Evolutionary conservation across 345 rosid genomes (phyloP).

Genomic region (Corchorus olitorius): DNA sequence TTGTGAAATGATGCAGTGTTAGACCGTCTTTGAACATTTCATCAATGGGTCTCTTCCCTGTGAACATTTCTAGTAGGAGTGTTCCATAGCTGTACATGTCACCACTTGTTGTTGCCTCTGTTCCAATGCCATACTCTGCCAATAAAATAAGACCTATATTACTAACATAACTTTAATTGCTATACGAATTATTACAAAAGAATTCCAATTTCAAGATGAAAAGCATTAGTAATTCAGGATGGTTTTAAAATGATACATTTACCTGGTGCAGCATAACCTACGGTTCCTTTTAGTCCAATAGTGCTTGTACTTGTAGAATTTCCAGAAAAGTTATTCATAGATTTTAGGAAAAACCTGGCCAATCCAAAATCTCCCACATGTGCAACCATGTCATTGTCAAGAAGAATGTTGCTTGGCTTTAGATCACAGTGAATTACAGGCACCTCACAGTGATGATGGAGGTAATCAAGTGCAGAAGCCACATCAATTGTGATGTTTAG

Average conservation of each 20-base stretch:
- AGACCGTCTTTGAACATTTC: conserved; percentile 28
- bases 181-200: background rate
- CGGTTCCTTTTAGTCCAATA: conserved; percentile 38
- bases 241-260: background rate
- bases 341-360: conserved; percentile 27
- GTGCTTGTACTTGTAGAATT: conserved; percentile 38
- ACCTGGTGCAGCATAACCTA: conserved; percentile 47
- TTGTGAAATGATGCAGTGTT: conserved; percentile 32
- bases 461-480: conserved; percentile 35
- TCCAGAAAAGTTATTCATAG: background rate
- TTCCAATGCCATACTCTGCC: conserved; percentile 45
- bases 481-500: conserved; percentile 39
- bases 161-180: background rate
- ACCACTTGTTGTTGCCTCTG: conserved; percentile 36
- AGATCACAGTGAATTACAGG: conserved; percentile 41
- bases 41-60: conserved; percentile 38
- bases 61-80: conserved; percentile 46
- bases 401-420: conserved; percentile 58
- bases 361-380: conserved; percentile 41
- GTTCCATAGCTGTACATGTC: conserved; percentile 38
- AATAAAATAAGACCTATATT: background rate
- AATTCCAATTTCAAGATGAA: background rate
- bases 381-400: conserved; percentile 29
- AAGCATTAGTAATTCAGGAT: background rate
- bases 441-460: conserved; percentile 26